Percentiles rank a stretch among this genome's conserved stretches.
These are phyloP conservation scores for Fusarium sp. DNA, from an alignment of 2,329 filamentous ascomycete species.

Conservation along the genomic window DNA sequence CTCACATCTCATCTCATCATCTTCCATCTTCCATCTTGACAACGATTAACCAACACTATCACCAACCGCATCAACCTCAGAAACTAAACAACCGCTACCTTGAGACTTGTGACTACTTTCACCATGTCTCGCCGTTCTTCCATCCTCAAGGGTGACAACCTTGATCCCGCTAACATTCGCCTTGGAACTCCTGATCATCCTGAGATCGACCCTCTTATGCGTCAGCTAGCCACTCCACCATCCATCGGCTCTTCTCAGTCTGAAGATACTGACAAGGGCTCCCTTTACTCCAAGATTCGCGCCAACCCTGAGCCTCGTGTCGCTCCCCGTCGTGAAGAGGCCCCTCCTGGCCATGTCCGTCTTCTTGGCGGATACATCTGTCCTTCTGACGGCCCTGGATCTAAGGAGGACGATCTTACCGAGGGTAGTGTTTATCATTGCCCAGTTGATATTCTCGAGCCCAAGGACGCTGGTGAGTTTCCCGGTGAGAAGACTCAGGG, in stretches of 20 bases:
- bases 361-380: neutral
- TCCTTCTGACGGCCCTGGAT: neutral
- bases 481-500: neutral
- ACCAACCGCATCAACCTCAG: too few relatives aligned
- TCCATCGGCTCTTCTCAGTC: neutral
- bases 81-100: neutral
- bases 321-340: neutral
- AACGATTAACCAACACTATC: neutral
- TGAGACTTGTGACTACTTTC: neutral
- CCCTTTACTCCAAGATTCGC: neutral
- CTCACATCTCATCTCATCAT: neutral
- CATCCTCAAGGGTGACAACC: neutral
- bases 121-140: neutral
- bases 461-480: neutral
- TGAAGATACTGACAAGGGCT: fast-evolving
- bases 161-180: neutral
- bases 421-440: neutral
- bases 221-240: neutral
- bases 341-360: neutral
- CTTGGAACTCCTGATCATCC: neutral
- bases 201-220: neutral
- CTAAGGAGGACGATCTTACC: neutral
- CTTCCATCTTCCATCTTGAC: neutral
- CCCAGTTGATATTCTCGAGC: neutral
- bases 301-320: neutral